phyloP scores from a whole-genome alignment of 495 filamentous ascomycete species.

The Annulohypoxylon bovei region DNA sequence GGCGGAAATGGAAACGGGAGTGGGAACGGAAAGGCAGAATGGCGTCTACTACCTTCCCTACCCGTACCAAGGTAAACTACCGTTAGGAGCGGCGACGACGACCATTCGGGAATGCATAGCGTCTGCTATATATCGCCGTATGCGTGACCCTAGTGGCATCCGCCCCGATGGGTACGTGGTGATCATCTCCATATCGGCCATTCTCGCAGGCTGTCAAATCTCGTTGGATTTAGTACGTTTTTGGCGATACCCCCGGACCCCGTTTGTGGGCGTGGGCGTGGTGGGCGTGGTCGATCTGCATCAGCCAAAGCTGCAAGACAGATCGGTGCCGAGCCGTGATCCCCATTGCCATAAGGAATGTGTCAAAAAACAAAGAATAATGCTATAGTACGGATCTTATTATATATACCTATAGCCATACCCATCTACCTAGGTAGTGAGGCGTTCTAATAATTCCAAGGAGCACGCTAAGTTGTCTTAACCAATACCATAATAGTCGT shows the following conservation, averaged over 20 bases:
- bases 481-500: neutral
- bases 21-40: slow-evolving; percentile 12
- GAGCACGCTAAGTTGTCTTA: neutral
- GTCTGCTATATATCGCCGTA: slow-evolving; percentile 20
- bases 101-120: slow-evolving; percentile 39
- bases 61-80: slow-evolving; percentile 15
- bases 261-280: slow-evolving; percentile 16
- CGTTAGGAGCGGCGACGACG: slow-evolving; percentile 27
- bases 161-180: slow-evolving; percentile 35
- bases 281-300: slow-evolving; percentile 27
- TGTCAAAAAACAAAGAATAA: slow-evolving; percentile 2
- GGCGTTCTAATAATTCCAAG: neutral
- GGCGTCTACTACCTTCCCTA: slow-evolving; percentile 18
- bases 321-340: slow-evolving; percentile 42
- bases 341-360: neutral
- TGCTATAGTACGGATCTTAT: neutral
- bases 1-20: neutral
- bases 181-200: slow-evolving; percentile 27
- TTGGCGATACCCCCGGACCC: slow-evolving; percentile 39
- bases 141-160: slow-evolving; percentile 34
- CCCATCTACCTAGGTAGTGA: neutral
- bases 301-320: slow-evolving; percentile 35
- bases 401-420: neutral
- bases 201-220: slow-evolving; percentile 42
- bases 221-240: slow-evolving; percentile 37